These are phyloP conservation scores for Trichophyton schoenleinii DNA, from an alignment of 2,329 filamentous ascomycete genomes.

Conservation along the genomic window DNA sequence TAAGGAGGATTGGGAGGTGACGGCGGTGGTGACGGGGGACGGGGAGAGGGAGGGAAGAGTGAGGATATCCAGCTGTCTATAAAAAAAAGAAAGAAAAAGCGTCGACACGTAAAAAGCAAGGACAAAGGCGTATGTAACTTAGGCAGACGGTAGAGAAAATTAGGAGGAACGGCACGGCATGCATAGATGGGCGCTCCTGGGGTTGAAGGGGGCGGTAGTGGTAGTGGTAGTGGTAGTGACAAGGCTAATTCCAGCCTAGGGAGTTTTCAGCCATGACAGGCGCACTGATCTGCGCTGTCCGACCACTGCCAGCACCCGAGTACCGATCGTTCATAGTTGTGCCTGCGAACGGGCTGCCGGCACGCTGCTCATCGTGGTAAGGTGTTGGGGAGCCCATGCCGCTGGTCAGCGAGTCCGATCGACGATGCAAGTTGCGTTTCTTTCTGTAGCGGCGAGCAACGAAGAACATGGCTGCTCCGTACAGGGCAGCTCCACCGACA, in stretches of 20 bases:
- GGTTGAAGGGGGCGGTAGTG: neutral
- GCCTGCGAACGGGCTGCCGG: conserved; percentile 34
- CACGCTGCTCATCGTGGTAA: conserved; percentile 36
- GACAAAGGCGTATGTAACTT: neutral
- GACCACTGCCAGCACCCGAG: conserved; percentile 51
- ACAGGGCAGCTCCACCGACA: conserved; percentile 67
- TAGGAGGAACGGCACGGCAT: neutral
- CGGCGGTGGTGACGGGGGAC: neutral
- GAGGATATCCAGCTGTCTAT: neutral
- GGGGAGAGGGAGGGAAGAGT: neutral
- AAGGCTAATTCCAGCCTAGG: conserved; percentile 74
- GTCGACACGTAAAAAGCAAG: neutral
- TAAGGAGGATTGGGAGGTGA: no score
- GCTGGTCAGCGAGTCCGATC: conserved; percentile 58
- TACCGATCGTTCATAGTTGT: conserved; percentile 41
- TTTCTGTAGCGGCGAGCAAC: conserved; percentile 82
- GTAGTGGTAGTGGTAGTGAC: neutral
- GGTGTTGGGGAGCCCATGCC: conserved; percentile 45
- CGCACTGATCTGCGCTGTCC: conserved; percentile 67
- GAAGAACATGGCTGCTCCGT: conserved; percentile 88
- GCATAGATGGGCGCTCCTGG: neutral
- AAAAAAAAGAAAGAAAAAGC: neutral
- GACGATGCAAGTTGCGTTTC: conserved; percentile 64
- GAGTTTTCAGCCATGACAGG: conserved; percentile 91
- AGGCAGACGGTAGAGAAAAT: neutral